Evolutionary conservation across 2,329 filamentous ascomycete species (phyloP).

Genomic region (Xylaria digitata): DNA sequence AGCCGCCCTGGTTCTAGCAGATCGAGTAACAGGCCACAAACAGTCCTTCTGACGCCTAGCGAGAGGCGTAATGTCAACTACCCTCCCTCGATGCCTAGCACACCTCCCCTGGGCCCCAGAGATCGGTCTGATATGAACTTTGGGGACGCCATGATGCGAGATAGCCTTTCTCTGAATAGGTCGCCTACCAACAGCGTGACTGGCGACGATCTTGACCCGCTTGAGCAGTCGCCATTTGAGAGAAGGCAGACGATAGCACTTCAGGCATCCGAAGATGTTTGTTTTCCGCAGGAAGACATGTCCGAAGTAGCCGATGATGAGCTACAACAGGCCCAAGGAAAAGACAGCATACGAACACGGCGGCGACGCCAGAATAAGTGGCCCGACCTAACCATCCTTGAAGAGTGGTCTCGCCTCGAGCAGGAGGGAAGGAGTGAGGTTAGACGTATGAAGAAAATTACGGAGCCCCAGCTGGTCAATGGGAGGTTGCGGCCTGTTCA

Average conservation of each 20-base stretch:
- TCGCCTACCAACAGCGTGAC: constrained; percentile 41
- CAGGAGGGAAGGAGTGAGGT: constrained; percentile 88
- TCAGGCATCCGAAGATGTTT: constrained; percentile 86
- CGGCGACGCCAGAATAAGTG: constrained; percentile 78
- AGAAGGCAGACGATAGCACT: constrained; percentile 69
- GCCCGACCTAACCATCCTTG: constrained; percentile 85
- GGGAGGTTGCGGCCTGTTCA: constrained; percentile 86
- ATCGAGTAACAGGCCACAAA: constrained; percentile 58
- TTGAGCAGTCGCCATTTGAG: constrained; percentile 52
- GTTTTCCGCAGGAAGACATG: constrained; percentile 83
- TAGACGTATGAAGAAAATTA: constrained; percentile 88
- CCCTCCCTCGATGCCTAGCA: constrained; percentile 74
- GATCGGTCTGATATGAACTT: constrained; percentile 68
- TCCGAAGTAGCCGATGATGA: constrained; percentile 88
- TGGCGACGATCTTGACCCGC: constrained; percentile 42
- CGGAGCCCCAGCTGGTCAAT: constrained; percentile 91
- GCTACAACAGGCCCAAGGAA: constrained; percentile 60
- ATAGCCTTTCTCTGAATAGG: constrained; percentile 63
- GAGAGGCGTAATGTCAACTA: constrained; percentile 74
- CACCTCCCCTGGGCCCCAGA: constrained; percentile 63
- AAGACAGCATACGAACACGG: constrained; percentile 50
- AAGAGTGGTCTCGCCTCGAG: constrained; percentile 91
- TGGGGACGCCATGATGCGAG: constrained; percentile 77
- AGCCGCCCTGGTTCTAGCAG: constrained; percentile 63
- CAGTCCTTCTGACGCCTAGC: constrained; percentile 47